A percentile compares a stretch with the other conserved stretches of the same genome.
Conservation (phyloP, 176 grass and related monocot species). For the Phyllostachys edulis region DNA sequence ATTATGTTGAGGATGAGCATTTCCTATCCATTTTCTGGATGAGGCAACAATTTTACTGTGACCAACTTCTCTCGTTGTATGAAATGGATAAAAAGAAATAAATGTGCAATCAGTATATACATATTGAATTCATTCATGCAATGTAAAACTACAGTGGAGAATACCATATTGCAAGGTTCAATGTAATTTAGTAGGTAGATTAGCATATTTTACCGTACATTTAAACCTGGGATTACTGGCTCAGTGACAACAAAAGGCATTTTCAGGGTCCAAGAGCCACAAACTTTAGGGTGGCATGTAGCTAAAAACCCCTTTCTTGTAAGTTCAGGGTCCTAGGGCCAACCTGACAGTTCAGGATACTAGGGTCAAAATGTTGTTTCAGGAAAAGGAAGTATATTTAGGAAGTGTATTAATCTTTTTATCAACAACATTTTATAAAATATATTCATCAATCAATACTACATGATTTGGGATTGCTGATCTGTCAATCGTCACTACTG, state of each 20-base stretch:
- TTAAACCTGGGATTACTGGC: neutral
- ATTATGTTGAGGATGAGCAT: neutral
- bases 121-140: neutral
- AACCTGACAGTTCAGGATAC: constrained; percentile 12
- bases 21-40: neutral
- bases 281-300: neutral
- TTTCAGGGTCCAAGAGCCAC: constrained; percentile 9
- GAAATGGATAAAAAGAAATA: neutral
- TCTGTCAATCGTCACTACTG: neutral
- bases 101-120: neutral
- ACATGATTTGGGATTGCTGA: neutral
- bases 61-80: neutral
- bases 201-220: neutral
- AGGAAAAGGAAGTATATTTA: neutral
- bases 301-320: neutral
- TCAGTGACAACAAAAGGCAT: neutral
- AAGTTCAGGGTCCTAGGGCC: neutral
- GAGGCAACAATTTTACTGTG: neutral
- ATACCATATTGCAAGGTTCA: neutral
- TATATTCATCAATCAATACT: neutral
- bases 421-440: neutral
- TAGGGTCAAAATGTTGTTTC: constrained; percentile 10
- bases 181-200: neutral
- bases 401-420: neutral
- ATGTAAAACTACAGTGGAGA: neutral